Evolutionary conservation across 768 basidiomycete genomes (phyloP), one percentile per base, ranked within the genome.

Genomic region (Xerocomellus dryophilus): DNA sequence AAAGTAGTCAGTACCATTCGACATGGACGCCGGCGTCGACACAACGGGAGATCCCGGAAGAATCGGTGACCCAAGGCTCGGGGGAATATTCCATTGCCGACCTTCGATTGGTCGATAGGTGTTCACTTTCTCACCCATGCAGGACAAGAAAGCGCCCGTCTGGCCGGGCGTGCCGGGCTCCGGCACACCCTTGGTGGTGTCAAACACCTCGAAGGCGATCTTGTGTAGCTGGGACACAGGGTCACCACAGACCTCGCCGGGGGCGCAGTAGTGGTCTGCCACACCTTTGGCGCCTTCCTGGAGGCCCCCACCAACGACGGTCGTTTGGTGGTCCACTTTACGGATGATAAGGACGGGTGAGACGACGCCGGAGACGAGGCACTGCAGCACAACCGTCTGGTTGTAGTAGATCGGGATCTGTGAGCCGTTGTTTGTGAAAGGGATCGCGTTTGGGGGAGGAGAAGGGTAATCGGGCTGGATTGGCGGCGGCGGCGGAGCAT

Each of bases 371-470:
- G 96, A 96, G 2, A 90, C 90, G 59, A 96, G 76, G 64, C 94
- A 98, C 67, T 98, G 96, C 34, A 98, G 72, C 29, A 98, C 92
- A 43, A 98, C 89, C 1, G 93, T 94, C 70, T 95, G 90, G 66
- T 98, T 98, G 78, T 98, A 98, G 72, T 94, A 93, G 53, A 98
- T 86, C 17, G 93, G 88, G 43, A 92, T 93, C 64, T 88, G 88
- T 4, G 86, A 85, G 1, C 89, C 87, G 60, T 89, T 89, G 69
- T 85, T 86, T 39, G 85, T 85, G 71, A 90, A 90, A 6, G 89
- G 77, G 46, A 96, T 92, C 6, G 91, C 93, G 59, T 94, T 93
- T 12, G 92, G 88, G 23, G 95, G 93, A 31, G 91, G 90, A 0
- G 88, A 88, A 7, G 96, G 96, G 69, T 93, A 98, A 59, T 93